Conservation (phyloP, 2,329 filamentous ascomycete genomes). For the Sodiomyces alkalinus region DNA sequence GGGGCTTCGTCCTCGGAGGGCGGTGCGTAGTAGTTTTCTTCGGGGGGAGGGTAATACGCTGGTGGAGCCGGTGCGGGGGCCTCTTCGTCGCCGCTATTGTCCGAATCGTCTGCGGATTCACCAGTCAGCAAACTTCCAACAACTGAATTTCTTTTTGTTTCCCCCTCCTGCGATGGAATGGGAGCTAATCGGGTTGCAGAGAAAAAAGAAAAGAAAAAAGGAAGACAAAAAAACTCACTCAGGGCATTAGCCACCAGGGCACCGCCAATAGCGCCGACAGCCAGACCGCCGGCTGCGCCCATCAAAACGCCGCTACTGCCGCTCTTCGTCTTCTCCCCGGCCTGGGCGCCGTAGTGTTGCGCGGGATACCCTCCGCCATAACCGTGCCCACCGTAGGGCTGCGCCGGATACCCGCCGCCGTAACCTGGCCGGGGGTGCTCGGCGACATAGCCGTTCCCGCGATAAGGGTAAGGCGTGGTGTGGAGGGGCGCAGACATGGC, state of each 20-base stretch:
- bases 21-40: conserved; percentile 7
- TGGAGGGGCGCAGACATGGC: conserved; percentile 6
- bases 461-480: conserved; percentile 7
- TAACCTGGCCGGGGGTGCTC: conserved; percentile 1
- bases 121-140: not conserved
- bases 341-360: conserved; percentile 10
- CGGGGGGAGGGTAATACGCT: conserved; percentile 3
- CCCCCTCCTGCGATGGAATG: no score
- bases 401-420: conserved; percentile 6
- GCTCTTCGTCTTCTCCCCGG: conserved; percentile 22
- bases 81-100: conserved; percentile 8
- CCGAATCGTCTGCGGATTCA: conserved; percentile 5
- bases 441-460: conserved; percentile 9
- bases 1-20: conserved; percentile 7
- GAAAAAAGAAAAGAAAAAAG: no score
- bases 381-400: conserved; percentile 1
- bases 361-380: conserved; percentile 4
- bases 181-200: no score
- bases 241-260: conserved; percentile 41
- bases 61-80: conserved; percentile 4
- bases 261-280: conserved; percentile 39
- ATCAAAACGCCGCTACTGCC: conserved; percentile 39
- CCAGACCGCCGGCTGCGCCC: conserved; percentile 44
- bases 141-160: no score
- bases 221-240: conserved; percentile 24